Evolutionary conservation across 306 rosid species (phyloP).

Genomic region (Cicer chorassanicum): DNA sequence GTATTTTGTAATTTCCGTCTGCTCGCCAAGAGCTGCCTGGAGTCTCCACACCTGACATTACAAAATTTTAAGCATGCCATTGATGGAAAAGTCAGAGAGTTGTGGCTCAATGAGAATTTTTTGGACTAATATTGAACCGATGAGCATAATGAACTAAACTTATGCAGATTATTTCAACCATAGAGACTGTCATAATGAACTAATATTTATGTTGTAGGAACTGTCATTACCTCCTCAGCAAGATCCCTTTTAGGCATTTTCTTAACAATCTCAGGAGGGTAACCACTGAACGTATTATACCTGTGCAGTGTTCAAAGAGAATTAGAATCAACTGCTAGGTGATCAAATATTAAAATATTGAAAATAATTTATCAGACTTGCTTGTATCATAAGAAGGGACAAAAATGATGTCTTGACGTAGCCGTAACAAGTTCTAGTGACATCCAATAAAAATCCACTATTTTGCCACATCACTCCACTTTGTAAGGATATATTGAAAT

Average conservation of each 20-base stretch:
- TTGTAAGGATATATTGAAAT: too few species aligned
- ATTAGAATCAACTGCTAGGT: constrained; percentile 34
- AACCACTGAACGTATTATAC: constrained; percentile 90
- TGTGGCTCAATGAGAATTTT: not conserved
- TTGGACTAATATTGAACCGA: constrained; percentile 16
- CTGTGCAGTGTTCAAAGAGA: constrained; percentile 57
- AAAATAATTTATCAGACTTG: constrained; percentile 31
- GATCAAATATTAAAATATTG: constrained; percentile 15
- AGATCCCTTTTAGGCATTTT: constrained; percentile 99
- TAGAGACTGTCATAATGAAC: too few species aligned
- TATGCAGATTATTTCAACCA: constrained; percentile 8
- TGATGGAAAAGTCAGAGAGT: constrained; percentile 26
- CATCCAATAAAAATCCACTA: too few species aligned
- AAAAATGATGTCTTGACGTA: constrained; percentile 2
- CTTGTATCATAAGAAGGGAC: constrained; percentile 3
- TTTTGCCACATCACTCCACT: too few species aligned
- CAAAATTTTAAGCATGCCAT: constrained; percentile 28
- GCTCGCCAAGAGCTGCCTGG: constrained; percentile 98
- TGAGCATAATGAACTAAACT: constrained; percentile 22
- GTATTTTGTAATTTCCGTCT: constrained; percentile 87
- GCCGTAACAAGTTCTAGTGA: not conserved
- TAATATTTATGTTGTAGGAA: not conserved
- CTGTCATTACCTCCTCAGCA: constrained; percentile 89
- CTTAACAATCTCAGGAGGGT: constrained; percentile 98
- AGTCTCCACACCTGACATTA: constrained; percentile 89